These are phyloP conservation scores for Candida montana DNA, from an alignment of 805 yeast species.

Conservation along the genomic window DNA sequence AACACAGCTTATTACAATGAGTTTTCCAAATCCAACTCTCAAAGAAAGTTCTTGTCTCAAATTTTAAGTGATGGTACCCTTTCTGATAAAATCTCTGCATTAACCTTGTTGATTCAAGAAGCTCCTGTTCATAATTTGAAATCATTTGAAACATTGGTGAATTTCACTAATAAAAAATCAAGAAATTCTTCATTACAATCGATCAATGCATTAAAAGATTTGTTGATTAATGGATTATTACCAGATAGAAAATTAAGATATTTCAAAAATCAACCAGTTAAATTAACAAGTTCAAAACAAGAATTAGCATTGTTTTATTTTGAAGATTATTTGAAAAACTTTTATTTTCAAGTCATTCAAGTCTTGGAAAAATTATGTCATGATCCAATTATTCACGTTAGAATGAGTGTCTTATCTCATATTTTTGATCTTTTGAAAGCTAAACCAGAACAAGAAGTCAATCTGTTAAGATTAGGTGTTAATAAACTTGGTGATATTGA, in stretches of 20 bases:
- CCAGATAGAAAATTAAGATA: constrained; percentile 79
- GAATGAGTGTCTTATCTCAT: constrained; percentile 69
- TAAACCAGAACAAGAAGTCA: constrained; percentile 96
- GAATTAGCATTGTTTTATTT: constrained; percentile 73
- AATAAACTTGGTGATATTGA: constrained; percentile 93
- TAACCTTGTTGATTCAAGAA: constrained; percentile 89
- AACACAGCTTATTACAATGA: constrained; percentile 67
- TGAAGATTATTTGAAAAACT: constrained; percentile 81
- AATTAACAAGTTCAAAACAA: constrained; percentile 39
- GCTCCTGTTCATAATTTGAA: constrained; percentile 87
- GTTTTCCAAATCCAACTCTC: constrained; percentile 70
- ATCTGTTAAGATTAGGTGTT: constrained; percentile 79
- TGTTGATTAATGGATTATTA: constrained; percentile 74
- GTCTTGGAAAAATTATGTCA: constrained; percentile 76
- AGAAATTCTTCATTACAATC: constrained; percentile 92
- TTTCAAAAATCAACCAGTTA: constrained; percentile 68
- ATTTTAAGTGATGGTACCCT: constrained; percentile 89
- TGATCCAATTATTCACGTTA: constrained; percentile 85
- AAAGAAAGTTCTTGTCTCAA: constrained; percentile 81
- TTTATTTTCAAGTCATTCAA: constrained; percentile 70
- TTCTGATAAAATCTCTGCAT: constrained; percentile 90
- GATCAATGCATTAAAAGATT: constrained; percentile 83
- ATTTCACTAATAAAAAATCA: constrained; percentile 83
- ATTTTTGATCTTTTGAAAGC: constrained; percentile 73
- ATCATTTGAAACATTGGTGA: constrained; percentile 71